Evolutionary conservation across 2,329 filamentous ascomycete genomes (phyloP), one percentile per base, ranked within the genome.

Genomic region (Shiraia sp.): DNA sequence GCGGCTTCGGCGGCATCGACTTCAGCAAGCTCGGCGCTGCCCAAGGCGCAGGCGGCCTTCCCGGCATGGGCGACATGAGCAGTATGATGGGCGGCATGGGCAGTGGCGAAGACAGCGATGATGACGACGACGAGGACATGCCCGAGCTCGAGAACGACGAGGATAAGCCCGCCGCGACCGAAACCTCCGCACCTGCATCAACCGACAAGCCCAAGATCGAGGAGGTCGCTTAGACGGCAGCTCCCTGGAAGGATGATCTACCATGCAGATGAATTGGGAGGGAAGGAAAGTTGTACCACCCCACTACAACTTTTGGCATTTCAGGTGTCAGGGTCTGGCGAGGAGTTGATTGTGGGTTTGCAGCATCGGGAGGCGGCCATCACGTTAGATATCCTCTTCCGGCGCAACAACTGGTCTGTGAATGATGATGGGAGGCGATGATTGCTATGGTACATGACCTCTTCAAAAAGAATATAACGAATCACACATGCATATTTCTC

Each of bases 1-100:
- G 83, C 55, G 88, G 90, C 71, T 89, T 93, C 53, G 84, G 87
- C 61, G 88, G 88, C 62, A 93, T 96, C 67, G 90, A 95, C 75
- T 95, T 95, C 83, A 93, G 88, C 63, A 95, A 95, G 79, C 85
- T 95, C 50, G 73, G 72, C 50, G 73, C 69, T 32, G 74, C 72
- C 30, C 76, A 72, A 22, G 81, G 78, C 17, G 68, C 65, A 35
- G 73, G 62, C 3, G 73, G 66, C 38, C 68, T 74, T 57, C 65
- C 65, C 16, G 72, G 65, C 32, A 59, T 69, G 49, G 61, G 57
- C 32, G 61, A 46, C 43, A 54, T 66, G 53, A 44, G 47, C 23
- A 68, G 61, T 37, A 71, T 57, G 14, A 53, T 55, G 53, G 67
- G 51, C 36, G 72, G 57, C 23, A 41, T 45, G 23, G 46, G 43